Conservation (phyloP, 2,329 filamentous ascomycete species). For the Cladosporium halotolerans region DNA sequence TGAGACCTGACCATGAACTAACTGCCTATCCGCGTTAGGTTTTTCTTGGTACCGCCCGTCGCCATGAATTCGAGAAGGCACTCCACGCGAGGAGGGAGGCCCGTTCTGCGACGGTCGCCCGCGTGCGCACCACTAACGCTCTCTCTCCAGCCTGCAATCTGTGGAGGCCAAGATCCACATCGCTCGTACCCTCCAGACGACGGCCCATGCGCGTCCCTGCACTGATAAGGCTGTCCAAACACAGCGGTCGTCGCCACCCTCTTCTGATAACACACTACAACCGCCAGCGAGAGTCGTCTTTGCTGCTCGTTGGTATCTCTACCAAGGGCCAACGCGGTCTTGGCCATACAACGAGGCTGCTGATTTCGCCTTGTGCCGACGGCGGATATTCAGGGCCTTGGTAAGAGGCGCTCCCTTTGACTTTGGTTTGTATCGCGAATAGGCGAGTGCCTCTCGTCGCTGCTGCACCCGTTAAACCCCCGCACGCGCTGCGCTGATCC, state of each 20-base stretch:
- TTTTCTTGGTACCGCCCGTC: conserved; percentile 7
- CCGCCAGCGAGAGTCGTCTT: not conserved
- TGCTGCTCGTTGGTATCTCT: conserved; percentile 3
- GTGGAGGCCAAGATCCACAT: conserved; percentile 6
- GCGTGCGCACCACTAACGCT: conserved; percentile 1
- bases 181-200: not conserved
- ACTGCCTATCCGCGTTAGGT: conserved; percentile 10
- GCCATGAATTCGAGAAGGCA: conserved; percentile 5
- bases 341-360: conserved; percentile 3
- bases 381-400: conserved; percentile 9
- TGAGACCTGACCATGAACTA: conserved; percentile 9
- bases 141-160: conserved; percentile 1
- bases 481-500: not conserved
- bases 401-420: not conserved
- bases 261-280: not conserved
- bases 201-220: conserved; percentile 3
- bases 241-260: conserved; percentile 2
- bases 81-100: conserved; percentile 3
- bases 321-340: conserved; percentile 7
- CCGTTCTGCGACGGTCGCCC: not conserved
- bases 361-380: conserved; percentile 3
- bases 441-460: conserved; percentile 1
- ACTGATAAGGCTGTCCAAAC: conserved; percentile 10
- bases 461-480: not conserved
- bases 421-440: not conserved